Evolutionary conservation across 2,329 filamentous ascomycete species (phyloP), one percentile per base, ranked within the genome.

Genomic region (Dothideomycetidae sp.): DNA sequence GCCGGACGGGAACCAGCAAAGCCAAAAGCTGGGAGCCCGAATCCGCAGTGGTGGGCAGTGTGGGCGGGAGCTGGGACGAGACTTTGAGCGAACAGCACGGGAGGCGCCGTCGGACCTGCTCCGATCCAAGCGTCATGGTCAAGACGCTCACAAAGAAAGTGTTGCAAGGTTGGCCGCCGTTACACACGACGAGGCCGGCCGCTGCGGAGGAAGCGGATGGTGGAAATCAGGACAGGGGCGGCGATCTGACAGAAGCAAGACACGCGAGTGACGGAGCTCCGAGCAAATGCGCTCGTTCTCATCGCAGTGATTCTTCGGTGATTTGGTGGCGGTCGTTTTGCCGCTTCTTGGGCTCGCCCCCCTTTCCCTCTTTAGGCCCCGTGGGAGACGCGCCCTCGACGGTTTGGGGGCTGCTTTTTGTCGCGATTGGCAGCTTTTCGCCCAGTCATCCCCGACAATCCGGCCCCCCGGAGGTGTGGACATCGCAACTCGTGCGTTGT

Each of bases 91-190:
- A n/a, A n/a, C n/a, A n/a, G n/a, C n/a, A n/a, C n/a, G n/a, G n/a
- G n/a, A n/a, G 35, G 35, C 31, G 31, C 15, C 29, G 21, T 31
- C 15, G 10, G 10, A 18, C 19, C 29, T n/a, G 30, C 29, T 29
- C 36, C 29, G 16, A 19, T 29, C 16, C 37, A 7, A 16, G 31
- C 37, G 31, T 34, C 37, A 40, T 40, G 23, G 37, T 34, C 12
- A 14, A 12, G 3, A 30, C 16, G 13, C 28, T n/a, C 15, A 29
- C 34, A 33, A 33, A 33, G 26, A 19, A 34, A 34, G n/a, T n/a
- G n/a, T n/a, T n/a, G n/a, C n/a, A n/a, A n/a, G n/a, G n/a, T n/a
- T n/a, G n/a, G n/a, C 21, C 21, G 21, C 21, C 21, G 21, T 26
- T 26, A 26, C 21, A 26, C 7, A 26, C 21, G 21, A 26, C 21